phyloP scores from a whole-genome alignment of 2,329 filamentous ascomycete genomes.

The Cytospora schulzeri region DNA sequence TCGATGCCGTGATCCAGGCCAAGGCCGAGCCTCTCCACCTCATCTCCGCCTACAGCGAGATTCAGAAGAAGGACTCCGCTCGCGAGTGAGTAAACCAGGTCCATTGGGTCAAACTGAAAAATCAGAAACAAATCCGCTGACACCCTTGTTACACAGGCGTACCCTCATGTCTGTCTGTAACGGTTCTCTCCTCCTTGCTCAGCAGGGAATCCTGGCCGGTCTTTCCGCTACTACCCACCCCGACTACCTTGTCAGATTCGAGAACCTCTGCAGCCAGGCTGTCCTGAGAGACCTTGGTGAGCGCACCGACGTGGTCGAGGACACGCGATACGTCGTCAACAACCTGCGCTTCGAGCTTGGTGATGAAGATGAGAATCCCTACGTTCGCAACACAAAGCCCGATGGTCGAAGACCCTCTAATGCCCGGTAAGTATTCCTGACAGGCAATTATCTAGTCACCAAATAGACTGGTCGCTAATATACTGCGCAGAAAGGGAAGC shows the following conservation, averaged over 20 bases:
- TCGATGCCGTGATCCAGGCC: slow-evolving; percentile 64
- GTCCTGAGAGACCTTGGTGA: slow-evolving; percentile 70
- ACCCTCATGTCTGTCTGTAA: slow-evolving; percentile 81
- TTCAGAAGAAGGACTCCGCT: slow-evolving; percentile 76
- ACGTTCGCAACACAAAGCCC: slow-evolving; percentile 71
- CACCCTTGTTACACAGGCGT: slow-evolving; percentile 42
- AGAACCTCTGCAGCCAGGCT: slow-evolving; percentile 77
- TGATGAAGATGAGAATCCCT: slow-evolving; percentile 80
- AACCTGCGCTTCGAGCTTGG: slow-evolving; percentile 85
- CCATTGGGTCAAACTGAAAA: neutral
- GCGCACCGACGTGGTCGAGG: slow-evolving; percentile 81
- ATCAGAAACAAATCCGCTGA: slow-evolving; percentile 3
- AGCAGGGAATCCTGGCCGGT: slow-evolving; percentile 76
- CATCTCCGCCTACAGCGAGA: slow-evolving; percentile 75
- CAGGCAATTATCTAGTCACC: neutral
- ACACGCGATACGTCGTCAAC: slow-evolving; percentile 83
- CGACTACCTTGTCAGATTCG: slow-evolving; percentile 77
- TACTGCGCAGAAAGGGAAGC: slow-evolving; percentile 70
- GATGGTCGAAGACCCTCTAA: slow-evolving; percentile 65
- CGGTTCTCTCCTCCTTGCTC: slow-evolving; percentile 74
- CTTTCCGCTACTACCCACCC: slow-evolving; percentile 82
- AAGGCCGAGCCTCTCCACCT: slow-evolving; percentile 70
- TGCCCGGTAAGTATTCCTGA: slow-evolving; percentile 53
- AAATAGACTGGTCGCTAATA: slow-evolving; percentile 1
- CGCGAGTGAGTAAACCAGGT: slow-evolving; percentile 57